phyloP scores from a whole-genome alignment of 257 asterid genomes.

The Penstemon eatonii region DNA sequence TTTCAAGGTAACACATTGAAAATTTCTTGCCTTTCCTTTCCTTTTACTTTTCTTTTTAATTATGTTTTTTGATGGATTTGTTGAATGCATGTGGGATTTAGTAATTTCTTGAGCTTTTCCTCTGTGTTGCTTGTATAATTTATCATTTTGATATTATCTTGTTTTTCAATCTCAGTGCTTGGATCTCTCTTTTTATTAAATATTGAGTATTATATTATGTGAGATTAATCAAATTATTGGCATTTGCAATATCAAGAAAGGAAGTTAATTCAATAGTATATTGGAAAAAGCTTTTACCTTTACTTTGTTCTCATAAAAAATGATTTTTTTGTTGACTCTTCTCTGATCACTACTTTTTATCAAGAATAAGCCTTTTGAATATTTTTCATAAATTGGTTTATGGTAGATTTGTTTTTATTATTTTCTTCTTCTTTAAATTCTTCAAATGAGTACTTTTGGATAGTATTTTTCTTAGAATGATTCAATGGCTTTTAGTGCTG shows the following conservation, averaged over 20 bases:
- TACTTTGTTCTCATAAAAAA: neutral
- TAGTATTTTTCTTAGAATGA: neutral
- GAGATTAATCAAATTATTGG: neutral
- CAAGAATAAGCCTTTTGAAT: slow-evolving; percentile 1
- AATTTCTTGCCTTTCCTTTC: neutral
- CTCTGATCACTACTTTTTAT: neutral
- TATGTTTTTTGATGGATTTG: neutral
- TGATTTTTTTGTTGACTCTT: slow-evolving; percentile 12
- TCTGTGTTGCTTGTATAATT: slow-evolving; percentile 2
- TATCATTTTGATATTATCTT: slow-evolving; percentile 8
- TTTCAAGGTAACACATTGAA: slow-evolving; percentile 38
- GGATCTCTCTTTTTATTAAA: slow-evolving; percentile 11
- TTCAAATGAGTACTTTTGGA: slow-evolving; percentile 8
- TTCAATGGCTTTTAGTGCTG: neutral
- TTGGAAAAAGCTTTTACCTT: slow-evolving; percentile 19
- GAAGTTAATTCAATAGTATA: neutral
- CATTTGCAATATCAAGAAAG: neutral
- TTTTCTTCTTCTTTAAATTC: neutral
- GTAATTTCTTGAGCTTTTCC: slow-evolving; percentile 6
- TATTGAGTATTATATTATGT: neutral
- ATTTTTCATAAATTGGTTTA: neutral
- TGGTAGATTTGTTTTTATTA: neutral
- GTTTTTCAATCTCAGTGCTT: slow-evolving; percentile 1
- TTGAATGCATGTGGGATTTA: slow-evolving; percentile 9
- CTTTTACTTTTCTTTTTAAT: neutral